phyloP scores from a whole-genome alignment of 2,329 filamentous ascomycete species.

The Penicillium sp. region DNA sequence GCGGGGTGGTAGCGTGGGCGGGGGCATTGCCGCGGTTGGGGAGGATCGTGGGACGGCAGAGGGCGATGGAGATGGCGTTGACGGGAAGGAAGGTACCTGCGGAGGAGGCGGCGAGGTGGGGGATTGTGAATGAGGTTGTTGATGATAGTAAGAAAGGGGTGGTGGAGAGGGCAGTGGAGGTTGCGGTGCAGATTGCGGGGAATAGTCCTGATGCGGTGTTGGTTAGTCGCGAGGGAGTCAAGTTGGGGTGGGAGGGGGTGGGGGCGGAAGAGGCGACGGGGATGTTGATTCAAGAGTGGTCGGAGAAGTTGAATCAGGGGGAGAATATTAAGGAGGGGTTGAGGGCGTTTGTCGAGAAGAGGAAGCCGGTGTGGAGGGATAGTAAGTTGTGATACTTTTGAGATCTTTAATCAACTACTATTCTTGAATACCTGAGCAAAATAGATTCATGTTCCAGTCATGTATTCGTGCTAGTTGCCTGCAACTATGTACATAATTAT shows the following conservation, averaged over 20 bases:
- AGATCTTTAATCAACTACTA: too few relatives aligned
- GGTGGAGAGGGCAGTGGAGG: constrained; percentile 44
- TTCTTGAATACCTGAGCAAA: background rate
- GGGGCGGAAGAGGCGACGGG: constrained; percentile 56
- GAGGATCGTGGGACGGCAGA: constrained; percentile 56
- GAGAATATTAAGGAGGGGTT: constrained; percentile 70
- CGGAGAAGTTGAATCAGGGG: constrained; percentile 51
- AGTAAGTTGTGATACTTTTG: constrained; percentile 32
- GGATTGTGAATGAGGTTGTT: constrained; percentile 62
- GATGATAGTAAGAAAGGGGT: constrained; percentile 14
- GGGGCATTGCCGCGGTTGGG: constrained; percentile 61
- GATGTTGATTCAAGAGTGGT: constrained; percentile 51
- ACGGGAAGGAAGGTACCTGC: constrained; percentile 54
- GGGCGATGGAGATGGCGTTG: constrained; percentile 65
- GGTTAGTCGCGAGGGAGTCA: constrained; percentile 62
- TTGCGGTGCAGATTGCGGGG: constrained; percentile 53
- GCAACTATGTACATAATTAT: too few relatives aligned
- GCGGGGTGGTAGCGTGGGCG: constrained; percentile 62
- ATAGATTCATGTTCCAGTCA: too few relatives aligned
- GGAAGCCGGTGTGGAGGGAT: constrained; percentile 54
- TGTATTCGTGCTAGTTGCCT: too few relatives aligned
- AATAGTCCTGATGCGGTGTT: constrained; percentile 70
- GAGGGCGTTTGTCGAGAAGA: constrained; percentile 66
- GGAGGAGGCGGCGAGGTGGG: constrained; percentile 58
- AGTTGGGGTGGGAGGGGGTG: constrained; percentile 62